These are phyloP conservation scores for Fraxinus xanthoxyloides DNA, from an alignment of 305 asterid genomes.

Conservation along the genomic window DNA sequence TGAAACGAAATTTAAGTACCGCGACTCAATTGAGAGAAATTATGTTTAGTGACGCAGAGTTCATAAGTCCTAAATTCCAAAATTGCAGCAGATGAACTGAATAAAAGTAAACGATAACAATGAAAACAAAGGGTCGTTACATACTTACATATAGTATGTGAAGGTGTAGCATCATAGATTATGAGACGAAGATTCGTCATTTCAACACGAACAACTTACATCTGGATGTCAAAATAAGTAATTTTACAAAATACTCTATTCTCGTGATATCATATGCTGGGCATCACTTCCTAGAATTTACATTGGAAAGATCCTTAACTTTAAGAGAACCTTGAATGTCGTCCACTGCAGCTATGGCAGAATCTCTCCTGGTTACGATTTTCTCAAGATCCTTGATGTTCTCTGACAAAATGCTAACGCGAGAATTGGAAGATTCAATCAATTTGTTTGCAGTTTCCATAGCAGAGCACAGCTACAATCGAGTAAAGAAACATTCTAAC, in stretches of 20 bases:
- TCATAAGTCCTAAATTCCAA: not conserved
- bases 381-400: constrained; percentile 52
- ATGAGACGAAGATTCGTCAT: not conserved
- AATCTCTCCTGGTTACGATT: constrained; percentile 45
- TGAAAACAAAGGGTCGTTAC: not conserved
- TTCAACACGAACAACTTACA: not conserved
- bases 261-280: not conserved
- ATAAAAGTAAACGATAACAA: not conserved
- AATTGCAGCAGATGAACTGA: not conserved
- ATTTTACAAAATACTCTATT: not conserved
- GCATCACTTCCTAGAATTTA: not conserved
- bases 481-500: not conserved
- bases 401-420: constrained; percentile 40
- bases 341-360: constrained; percentile 48
- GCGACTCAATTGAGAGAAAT: not conserved
- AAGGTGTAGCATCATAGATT: not conserved
- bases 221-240: not conserved
- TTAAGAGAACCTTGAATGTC: constrained; percentile 41
- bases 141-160: not conserved
- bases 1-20: not conserved
- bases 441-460: constrained; percentile 69
- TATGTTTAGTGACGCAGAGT: not conserved
- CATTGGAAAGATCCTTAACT: not conserved
- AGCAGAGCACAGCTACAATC: constrained; percentile 58
- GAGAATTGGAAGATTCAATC: constrained; percentile 47